Evolutionary conservation across 1,284 basidiomycete genomes (phyloP).

Genomic region (Cerrena zonata): DNA sequence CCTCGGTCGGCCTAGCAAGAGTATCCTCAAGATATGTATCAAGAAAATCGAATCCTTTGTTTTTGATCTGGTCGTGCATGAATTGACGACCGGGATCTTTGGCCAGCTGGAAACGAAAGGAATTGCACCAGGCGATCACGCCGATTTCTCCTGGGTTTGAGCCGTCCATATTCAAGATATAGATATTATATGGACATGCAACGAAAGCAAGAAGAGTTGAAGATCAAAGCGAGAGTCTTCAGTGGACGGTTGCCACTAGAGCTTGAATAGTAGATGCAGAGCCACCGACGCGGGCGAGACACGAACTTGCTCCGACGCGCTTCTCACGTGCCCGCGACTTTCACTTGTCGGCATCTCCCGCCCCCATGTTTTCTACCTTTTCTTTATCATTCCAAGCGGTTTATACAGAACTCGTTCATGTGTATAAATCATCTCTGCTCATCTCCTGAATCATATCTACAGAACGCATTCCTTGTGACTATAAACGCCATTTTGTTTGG

Average conservation of each 20-base stretch:
- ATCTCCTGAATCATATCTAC: too few species aligned
- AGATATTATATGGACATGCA: too few species aligned
- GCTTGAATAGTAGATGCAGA: background rate
- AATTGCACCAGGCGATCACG: conserved; percentile 55
- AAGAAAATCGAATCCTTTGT: conserved; percentile 69
- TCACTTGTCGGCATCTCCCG: background rate
- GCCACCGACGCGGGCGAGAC: background rate
- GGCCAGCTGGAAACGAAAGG: conserved; percentile 60
- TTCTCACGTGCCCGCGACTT: background rate
- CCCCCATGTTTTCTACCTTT: background rate
- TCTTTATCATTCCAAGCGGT: too few species aligned
- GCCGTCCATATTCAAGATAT: conserved; percentile 17
- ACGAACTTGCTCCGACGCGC: background rate
- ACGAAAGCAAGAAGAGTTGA: background rate
- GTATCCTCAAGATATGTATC: conserved; percentile 73
- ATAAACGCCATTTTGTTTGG: too few species aligned
- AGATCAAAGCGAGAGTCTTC: too few species aligned
- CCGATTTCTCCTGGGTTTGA: conserved; percentile 25
- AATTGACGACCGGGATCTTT: conserved; percentile 64
- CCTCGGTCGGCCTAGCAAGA: conserved; percentile 55
- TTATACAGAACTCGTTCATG: too few species aligned
- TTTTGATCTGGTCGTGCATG: conserved; percentile 67
- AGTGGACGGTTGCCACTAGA: too few species aligned
- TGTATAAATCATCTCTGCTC: too few species aligned
- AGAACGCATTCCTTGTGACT: too few species aligned